A percentile compares a stretch with the other conserved stretches of the same genome.
Conservation (phyloP, 192 early-diverging fungal species). For the Coemansia nantahalensis region DNA sequence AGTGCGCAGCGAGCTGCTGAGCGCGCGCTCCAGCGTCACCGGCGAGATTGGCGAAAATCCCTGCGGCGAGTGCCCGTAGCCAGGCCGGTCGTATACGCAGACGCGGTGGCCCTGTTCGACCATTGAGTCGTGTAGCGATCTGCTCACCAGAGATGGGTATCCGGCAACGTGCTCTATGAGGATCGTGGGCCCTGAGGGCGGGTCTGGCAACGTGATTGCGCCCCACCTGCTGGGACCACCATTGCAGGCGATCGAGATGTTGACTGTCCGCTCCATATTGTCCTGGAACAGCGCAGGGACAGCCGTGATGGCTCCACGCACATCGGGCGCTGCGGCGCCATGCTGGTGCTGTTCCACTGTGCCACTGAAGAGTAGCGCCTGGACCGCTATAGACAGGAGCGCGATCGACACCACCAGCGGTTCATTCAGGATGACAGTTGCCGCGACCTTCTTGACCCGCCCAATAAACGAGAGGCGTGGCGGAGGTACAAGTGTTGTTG, state of each 20-base stretch:
- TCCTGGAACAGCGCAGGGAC: constrained; percentile 9
- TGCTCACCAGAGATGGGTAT: constrained; percentile 23
- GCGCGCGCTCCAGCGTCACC: constrained; percentile 10
- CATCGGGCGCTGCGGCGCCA: neutral
- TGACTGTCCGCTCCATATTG: constrained; percentile 9
- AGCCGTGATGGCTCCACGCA: neutral
- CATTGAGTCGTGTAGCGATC: constrained; percentile 21
- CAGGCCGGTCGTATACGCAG: constrained; percentile 40
- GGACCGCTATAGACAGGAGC: constrained; percentile 7
- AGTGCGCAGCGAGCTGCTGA: constrained; percentile 11
- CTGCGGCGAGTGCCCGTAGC: constrained; percentile 42
- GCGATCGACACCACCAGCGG: constrained; percentile 2
- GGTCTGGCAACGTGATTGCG: neutral
- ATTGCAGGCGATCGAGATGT: constrained; percentile 24
- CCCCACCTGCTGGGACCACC: neutral
- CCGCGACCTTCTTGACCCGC: neutral
- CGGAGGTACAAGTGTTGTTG: no score
- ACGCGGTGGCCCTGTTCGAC: constrained; percentile 26
- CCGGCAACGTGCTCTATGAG: constrained; percentile 41
- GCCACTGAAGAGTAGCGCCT: constrained; percentile 9
- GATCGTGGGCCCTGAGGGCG: constrained; percentile 18
- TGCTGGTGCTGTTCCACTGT: constrained; percentile 9
- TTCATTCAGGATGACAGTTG: neutral
- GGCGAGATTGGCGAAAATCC: constrained; percentile 26
- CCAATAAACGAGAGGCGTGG: no score